phyloP scores from a whole-genome alignment of 2,329 filamentous ascomycete species.

The Xylaria sp. region DNA sequence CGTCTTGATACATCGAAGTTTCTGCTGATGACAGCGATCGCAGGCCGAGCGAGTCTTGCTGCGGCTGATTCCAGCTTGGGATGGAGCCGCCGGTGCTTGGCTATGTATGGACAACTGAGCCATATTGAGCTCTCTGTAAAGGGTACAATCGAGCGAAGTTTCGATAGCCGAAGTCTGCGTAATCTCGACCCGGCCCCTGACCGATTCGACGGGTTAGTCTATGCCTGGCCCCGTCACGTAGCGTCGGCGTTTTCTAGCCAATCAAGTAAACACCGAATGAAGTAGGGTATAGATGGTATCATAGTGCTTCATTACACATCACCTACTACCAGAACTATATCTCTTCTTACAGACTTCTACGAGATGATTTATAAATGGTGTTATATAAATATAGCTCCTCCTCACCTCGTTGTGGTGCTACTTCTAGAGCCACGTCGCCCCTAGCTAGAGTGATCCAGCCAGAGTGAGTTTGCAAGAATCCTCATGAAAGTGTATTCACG shows the following conservation, averaged over 20 bases:
- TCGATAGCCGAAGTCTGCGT: neutral
- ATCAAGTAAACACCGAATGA: slow-evolving; percentile 30
- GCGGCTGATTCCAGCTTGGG: neutral
- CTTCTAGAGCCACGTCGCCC: neutral
- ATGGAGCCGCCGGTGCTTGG: neutral
- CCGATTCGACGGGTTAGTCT: neutral
- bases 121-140: neutral
- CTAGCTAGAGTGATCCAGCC: neutral
- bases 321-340: neutral
- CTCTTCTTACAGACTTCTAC: neutral
- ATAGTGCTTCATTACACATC: neutral
- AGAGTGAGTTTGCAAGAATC: neutral
- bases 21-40: slow-evolving; percentile 30
- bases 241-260: slow-evolving; percentile 33
- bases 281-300: neutral
- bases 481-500: neutral
- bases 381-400: neutral
- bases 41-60: slow-evolving; percentile 29
- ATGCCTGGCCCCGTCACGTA: slow-evolving; percentile 16
- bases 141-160: neutral
- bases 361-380: neutral
- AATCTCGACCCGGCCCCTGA: neutral
- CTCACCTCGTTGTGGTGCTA: neutral
- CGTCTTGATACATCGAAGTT: slow-evolving; percentile 31
- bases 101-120: neutral